Base-by-base conservation (phyloP, 2,329 filamentous ascomycete species). In the Arthrobotrys pseudoclavata region DNA sequence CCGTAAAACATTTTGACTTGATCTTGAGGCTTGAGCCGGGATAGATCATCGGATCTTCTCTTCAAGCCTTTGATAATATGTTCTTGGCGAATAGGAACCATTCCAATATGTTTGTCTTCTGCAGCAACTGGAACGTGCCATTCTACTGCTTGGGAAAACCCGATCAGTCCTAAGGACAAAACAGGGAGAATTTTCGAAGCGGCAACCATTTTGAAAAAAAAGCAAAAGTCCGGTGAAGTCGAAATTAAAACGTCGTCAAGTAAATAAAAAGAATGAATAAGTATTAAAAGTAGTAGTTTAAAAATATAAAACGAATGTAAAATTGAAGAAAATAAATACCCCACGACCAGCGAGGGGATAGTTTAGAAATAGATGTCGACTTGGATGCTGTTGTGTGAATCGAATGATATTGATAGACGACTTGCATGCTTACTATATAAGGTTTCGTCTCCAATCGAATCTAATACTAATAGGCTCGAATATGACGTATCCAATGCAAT, bases 51-150 rank as follows among this genome's bases (percentile, higher is more conserved):
- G 5, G 55, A 60, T 42, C 34, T 60, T 42, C 55, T 40, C 10
- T n/a, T 42, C n/a, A 60, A 42, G 34, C 55, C 55, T 24, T 42
- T 42, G 12, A 60, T 60, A 26, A 42, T 42, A 7, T 60, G 34
- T 60, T 60, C 55, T 22, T 57, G 52, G 7, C 55, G 55, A n/a
- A 60, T 42, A n/a, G 52, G 52, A 57, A 57, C 29, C 52, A 57
- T 20, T 22, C 29, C 34, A 26, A 60, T 42, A 42, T 60, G 31
- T 2, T 20, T 37, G 3, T 42, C 34, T 20, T 20, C 18, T 6
- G 20, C 18, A 24, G 55, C 13, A 24, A 42, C 26, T 2, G 31
- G 55, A 42, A 42, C 55, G 20, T 60, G 52, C 52, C 55, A 60
- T 60, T 60, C 55, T n/a, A 20, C 34, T 4, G 52, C 52, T 18